These are phyloP conservation scores for Galeopsis tetrahit DNA, from an alignment of 257 asterid genomes.

Conservation along the genomic window DNA sequence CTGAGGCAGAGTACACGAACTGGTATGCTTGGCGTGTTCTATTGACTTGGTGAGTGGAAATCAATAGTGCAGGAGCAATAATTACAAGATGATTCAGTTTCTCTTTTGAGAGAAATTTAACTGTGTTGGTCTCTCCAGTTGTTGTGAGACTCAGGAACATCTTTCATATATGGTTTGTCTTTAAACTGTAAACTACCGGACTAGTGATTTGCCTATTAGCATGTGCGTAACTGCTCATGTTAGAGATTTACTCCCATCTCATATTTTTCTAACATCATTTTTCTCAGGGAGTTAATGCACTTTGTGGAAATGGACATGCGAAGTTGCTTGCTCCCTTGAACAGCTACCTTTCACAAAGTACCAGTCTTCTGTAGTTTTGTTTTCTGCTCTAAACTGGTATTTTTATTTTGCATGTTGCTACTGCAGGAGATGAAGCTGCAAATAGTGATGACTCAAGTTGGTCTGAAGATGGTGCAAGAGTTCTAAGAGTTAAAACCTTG, in stretches of 20 bases:
- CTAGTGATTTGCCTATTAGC: constrained; percentile 9
- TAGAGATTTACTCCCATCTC: constrained; percentile 8
- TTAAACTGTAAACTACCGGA: constrained; percentile 7
- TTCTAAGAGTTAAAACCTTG: constrained; percentile 63
- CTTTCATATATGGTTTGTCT: neutral
- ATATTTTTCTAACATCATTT: neutral
- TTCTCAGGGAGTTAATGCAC: constrained; percentile 25
- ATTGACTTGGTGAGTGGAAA: constrained; percentile 11
- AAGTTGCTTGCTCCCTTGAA: constrained; percentile 12
- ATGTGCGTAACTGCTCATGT: neutral
- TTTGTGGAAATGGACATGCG: constrained; percentile 14
- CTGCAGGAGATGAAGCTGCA: constrained; percentile 77
- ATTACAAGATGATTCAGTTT: constrained; percentile 5
- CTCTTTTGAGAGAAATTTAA: neutral
- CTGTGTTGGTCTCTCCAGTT: constrained; percentile 4
- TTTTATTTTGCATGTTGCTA: constrained; percentile 18
- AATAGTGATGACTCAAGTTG: constrained; percentile 70
- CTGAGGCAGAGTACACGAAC: constrained; percentile 6
- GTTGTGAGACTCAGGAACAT: constrained; percentile 2
- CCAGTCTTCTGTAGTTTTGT: neutral
- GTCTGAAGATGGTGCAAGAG: constrained; percentile 63
- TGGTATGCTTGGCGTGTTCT: neutral
- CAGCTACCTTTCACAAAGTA: constrained; percentile 3
- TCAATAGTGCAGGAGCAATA: constrained; percentile 14
- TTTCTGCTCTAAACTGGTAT: constrained; percentile 21